Evolutionary conservation across 345 rosid species (phyloP).

Genomic region (Gossypium anomalum): DNA sequence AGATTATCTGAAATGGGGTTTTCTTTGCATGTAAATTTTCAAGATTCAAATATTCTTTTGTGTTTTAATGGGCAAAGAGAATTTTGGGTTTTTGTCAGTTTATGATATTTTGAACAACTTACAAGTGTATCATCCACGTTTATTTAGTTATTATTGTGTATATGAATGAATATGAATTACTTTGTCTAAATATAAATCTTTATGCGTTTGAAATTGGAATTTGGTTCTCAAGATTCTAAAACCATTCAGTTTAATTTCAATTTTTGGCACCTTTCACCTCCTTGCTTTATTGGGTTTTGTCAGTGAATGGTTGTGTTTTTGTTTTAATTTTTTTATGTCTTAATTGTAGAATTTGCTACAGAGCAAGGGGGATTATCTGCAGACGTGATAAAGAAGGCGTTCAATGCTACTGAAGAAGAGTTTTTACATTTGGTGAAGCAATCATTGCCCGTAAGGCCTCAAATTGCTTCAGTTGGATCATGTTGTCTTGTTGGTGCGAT

Average conservation of each 20-base stretch:
- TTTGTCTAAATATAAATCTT: not conserved
- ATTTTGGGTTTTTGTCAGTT: not conserved
- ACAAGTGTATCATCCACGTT: not conserved
- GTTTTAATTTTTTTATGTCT: not conserved
- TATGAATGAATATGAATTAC: not conserved
- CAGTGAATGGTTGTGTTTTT: not conserved
- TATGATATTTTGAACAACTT: not conserved
- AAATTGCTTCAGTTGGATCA: constrained; percentile 90
- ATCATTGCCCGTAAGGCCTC: constrained; percentile 57
- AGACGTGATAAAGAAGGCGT: constrained; percentile 80
- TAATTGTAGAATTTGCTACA: constrained; percentile 55
- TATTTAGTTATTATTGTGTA: not conserved
- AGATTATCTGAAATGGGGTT: not conserved
- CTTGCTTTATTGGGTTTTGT: not conserved
- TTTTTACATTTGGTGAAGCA: constrained; percentile 73
- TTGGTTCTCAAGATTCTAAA: not conserved
- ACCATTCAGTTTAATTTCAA: not conserved
- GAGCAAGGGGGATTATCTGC: constrained; percentile 86
- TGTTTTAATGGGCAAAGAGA: not conserved
- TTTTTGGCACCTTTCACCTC: not conserved
- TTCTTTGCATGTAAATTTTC: not conserved
- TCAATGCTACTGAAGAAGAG: constrained; percentile 84
- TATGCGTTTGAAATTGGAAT: not conserved
- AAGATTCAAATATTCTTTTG: not conserved
- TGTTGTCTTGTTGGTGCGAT: constrained; percentile 94